Evolutionary conservation across 2,329 filamentous ascomycete genomes (phyloP), one percentile per base, ranked within the genome.

Genomic region (Ceratocystis lukuohia): DNA sequence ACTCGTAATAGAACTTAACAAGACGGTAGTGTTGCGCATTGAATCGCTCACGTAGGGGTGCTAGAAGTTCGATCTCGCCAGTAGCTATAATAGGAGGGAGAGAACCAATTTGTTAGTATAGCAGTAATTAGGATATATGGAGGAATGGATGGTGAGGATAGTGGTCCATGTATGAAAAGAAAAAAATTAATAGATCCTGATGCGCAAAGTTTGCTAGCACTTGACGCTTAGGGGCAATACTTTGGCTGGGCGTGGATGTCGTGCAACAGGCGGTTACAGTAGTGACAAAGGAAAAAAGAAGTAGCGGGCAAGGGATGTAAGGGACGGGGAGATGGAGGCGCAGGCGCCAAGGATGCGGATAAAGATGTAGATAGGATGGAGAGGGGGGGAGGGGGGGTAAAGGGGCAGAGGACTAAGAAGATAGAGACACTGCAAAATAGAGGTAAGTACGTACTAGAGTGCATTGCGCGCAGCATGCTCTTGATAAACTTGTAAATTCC

Each of bases 401-500:
- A 33, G 30, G 30, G 30, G 30, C 10, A 37, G 33, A 37, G 8
- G 10, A 37, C 3, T 3, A 3, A 37, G 8, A 33, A 33, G 2
- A 37, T 37, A 7, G 6, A 33, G 30, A 37, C 33, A 37, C 8
- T 37, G 8, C 10, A 10, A 37, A 37, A 37, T 37, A 12, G 12
- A 59, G 61, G 15, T n/a, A 41, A 25, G 15, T 25, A 78, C 87
- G 74, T 80, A 92, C 89, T 91, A 2, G 89, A 93, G 75, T 99
- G 93, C 92, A 99, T 96, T 17, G 94, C 94, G 66, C 94, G 85
- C 69, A 99, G 78, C 94, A 99, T 99, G 87, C 94, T 99, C 0
- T 94, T 99, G 70, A 96, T 92, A 75, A 99, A 99, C 77, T 97
- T 97, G 81, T 99, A 99, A 71, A 99, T 97, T 61, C 94, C 94